These are phyloP conservation scores for Syzygium jambos DNA, from an alignment of 345 rosid genomes.

Conservation along the genomic window DNA sequence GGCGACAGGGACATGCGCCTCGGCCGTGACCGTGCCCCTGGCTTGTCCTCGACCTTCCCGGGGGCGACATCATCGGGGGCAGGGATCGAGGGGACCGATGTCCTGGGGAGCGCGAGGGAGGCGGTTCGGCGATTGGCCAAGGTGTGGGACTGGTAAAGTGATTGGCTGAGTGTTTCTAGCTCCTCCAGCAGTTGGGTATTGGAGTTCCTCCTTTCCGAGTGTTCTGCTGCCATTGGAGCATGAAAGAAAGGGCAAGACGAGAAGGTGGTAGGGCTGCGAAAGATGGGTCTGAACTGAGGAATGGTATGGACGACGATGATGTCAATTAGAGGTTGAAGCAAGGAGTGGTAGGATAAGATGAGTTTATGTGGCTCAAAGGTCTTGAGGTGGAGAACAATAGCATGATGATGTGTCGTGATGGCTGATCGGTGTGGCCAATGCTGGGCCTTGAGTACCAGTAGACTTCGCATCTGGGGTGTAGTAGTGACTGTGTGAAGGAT, in stretches of 20 bases:
- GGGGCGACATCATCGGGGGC: conserved; percentile 29
- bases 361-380: neutral
- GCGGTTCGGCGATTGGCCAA: conserved; percentile 48
- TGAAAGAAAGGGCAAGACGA: neutral
- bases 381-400: conserved; percentile 12
- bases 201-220: conserved; percentile 47
- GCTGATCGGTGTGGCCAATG: conserved; percentile 10
- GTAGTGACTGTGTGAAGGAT: conserved; percentile 20
- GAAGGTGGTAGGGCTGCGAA: neutral
- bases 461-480: neutral
- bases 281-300: neutral
- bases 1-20: conserved; percentile 89
- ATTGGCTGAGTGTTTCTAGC: conserved; percentile 71
- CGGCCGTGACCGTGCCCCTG: conserved; percentile 23
- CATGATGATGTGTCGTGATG: neutral
- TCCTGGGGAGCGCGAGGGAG: conserved; percentile 78
- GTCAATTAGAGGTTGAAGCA: neutral
- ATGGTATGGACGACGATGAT: neutral
- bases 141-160: conserved; percentile 66
- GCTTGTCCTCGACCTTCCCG: conserved; percentile 10
- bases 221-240: conserved; percentile 38
- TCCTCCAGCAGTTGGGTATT: conserved; percentile 71
- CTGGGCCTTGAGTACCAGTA: neutral
- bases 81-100: conserved; percentile 32
- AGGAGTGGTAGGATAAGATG: conserved; percentile 7